Base-by-base conservation (phyloP, 768 basidiomycete genomes). In the Russula virescens region DNA sequence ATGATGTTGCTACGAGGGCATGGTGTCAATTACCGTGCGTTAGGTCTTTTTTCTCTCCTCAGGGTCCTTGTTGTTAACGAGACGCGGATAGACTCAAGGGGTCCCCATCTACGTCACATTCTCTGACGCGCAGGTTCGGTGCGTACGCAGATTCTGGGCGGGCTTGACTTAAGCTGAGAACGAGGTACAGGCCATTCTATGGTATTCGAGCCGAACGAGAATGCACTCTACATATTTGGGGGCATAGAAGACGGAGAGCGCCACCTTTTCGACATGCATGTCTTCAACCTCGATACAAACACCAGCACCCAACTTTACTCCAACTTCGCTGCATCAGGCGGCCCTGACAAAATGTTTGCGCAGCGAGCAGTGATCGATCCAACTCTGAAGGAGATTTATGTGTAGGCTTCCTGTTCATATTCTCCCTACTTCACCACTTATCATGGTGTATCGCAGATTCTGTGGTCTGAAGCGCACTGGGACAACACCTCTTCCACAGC, bases 191-290 rank as follows among this genome's bases (percentile, higher is more conserved):
- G 89, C 0, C 90, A 92, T 73, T 89, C 89, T 4, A 92, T 93
- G 90, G 81, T 91, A 5, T 77, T 91, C 21, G 89, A 91, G 58
- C 76, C 85, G 5, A 73, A 71, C 13, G 73, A 80, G 0, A 81
- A 80, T 40, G 81, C 78, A 0, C 76, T 91, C 18, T 87, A 83
- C 71, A 85, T 92, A 47, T 87, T 91, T 66, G 88, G 84, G 13
- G 90, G 91, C 1, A 85, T 88, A 71, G 78, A 81, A 19, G 83
- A 85, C 28, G 82, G 52, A 11, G 66, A 87, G 25, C 81, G 77
- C 61, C 85, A 84, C 63, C 78, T 88, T 10, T 81, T 85, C 3
- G 90, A 91, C 71, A 89, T 91, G 88, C 88, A 86, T 56, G 77
- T 84, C 1, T 89, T 84, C 73, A 81, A 90, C 60, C 80, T 87